Conservation (phyloP, 306 rosid genomes). For the Prunus mume region DNA sequence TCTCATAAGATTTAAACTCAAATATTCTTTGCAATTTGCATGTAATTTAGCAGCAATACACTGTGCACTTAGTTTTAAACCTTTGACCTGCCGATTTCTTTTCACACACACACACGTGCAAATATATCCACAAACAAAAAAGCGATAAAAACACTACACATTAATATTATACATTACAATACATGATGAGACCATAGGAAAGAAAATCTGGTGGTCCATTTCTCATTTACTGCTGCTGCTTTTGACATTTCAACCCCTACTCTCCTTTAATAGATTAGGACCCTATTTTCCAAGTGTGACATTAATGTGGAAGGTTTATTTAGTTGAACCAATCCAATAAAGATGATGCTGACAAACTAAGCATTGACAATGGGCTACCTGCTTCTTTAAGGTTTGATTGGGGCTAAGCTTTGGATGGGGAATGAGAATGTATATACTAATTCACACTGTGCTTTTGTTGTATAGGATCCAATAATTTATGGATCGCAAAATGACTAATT, state of each 20-base stretch:
- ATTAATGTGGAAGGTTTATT: slow-evolving; percentile 13
- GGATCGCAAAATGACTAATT: neutral
- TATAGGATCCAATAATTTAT: neutral
- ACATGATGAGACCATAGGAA: neutral
- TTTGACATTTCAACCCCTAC: slow-evolving; percentile 13
- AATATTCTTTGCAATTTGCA: too few relatives aligned
- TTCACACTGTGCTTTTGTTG: neutral
- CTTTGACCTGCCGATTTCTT: neutral
- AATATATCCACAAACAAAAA: neutral
- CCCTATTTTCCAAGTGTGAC: slow-evolving; percentile 14
- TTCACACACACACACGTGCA: neutral
- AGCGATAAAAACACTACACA: neutral
- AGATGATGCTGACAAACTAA: neutral
- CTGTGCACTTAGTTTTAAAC: neutral
- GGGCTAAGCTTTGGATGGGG: neutral
- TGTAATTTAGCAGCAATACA: neutral
- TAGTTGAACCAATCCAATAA: slow-evolving; percentile 5
- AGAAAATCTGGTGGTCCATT: slow-evolving; percentile 16
- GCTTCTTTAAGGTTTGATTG: neutral
- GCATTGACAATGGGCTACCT: neutral
- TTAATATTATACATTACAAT: neutral
- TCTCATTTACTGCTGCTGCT: slow-evolving; percentile 6
- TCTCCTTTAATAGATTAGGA: neutral
- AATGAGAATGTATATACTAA: neutral
- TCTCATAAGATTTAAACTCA: too few relatives aligned